Evolutionary conservation across 139 green algal genomes (phyloP).

Genomic region (Eudorina sp.): DNA sequence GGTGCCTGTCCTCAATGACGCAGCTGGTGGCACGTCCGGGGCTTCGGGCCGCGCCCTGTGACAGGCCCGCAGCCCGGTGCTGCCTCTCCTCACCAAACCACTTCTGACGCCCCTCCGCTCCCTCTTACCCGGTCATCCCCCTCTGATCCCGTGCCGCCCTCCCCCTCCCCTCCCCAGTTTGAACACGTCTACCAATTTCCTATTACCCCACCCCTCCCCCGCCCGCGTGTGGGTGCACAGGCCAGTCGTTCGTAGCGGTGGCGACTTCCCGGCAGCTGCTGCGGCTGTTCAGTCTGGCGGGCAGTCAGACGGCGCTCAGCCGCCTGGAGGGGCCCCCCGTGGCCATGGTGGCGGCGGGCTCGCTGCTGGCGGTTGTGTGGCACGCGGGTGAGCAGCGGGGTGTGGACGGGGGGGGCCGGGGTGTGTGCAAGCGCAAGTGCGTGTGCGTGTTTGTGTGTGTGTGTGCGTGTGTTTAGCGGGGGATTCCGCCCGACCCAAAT

Average conservation of each 20-base stretch:
- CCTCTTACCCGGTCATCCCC: too few species aligned
- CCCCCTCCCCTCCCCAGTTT: neutral
- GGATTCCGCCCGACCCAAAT: too few species aligned
- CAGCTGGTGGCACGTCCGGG: too few species aligned
- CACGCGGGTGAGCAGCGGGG: neutral
- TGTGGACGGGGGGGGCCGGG: neutral
- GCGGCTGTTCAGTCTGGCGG: slow-evolving; percentile 81
- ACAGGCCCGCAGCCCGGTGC: too few species aligned
- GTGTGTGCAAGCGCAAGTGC: neutral
- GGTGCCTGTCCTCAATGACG: too few species aligned
- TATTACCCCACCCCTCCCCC: neutral
- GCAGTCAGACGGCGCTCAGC: slow-evolving; percentile 68
- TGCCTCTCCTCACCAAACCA: too few species aligned
- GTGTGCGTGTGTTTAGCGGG: too few species aligned
- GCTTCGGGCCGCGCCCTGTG: too few species aligned
- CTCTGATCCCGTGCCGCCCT: neutral
- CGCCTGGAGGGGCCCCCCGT: slow-evolving; percentile 70
- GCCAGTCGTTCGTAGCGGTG: slow-evolving; percentile 73
- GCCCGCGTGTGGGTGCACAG: slow-evolving; percentile 51
- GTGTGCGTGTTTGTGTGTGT: too few species aligned
- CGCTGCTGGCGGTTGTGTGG: slow-evolving; percentile 9
- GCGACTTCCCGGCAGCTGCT: slow-evolving; percentile 77
- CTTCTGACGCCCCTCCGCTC: too few species aligned
- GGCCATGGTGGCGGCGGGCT: slow-evolving; percentile 64
- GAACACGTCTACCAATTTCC: neutral